Conservation (phyloP, 306 rosid species). For the Castanospermum australe region DNA sequence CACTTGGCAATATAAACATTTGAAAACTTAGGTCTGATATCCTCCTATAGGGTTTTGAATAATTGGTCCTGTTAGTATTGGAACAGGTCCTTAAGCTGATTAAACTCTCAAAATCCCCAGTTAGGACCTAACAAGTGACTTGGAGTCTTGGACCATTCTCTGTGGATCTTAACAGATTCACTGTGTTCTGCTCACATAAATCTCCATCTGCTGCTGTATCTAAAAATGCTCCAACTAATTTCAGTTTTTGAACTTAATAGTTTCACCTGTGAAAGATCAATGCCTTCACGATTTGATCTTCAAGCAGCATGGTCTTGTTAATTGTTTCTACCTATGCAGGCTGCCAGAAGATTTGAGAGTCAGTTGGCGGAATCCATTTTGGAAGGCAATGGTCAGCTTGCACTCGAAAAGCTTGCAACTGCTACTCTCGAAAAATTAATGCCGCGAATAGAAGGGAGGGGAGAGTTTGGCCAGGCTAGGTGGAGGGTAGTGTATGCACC, state of each 20-base stretch:
- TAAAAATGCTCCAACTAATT: neutral
- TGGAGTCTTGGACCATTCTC: neutral
- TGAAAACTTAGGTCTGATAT: neutral
- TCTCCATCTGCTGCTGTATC: neutral
- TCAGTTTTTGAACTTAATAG: neutral
- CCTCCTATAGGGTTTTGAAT: neutral
- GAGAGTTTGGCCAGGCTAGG: slow-evolving; percentile 88
- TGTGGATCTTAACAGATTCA: neutral
- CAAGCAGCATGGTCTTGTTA: neutral
- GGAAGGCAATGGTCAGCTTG: slow-evolving; percentile 66
- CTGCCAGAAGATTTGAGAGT: slow-evolving; percentile 82
- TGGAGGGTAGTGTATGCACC: slow-evolving; percentile 89
- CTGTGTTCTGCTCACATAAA: neutral
- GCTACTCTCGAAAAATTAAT: slow-evolving; percentile 83
- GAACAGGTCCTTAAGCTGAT: neutral
- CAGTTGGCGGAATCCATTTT: slow-evolving; percentile 72
- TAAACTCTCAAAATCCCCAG: neutral
- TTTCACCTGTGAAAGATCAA: slow-evolving; percentile 8
- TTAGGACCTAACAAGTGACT: neutral
- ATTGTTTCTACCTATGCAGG: slow-evolving; percentile 45
- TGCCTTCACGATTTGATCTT: neutral
- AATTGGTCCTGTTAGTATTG: neutral
- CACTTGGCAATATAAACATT: too few relatives aligned
- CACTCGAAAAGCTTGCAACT: slow-evolving; percentile 79
- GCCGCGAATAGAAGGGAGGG: slow-evolving; percentile 95